phyloP scores from a whole-genome alignment of 208 protist genomes.

The Crithidia thermophila region DNA sequence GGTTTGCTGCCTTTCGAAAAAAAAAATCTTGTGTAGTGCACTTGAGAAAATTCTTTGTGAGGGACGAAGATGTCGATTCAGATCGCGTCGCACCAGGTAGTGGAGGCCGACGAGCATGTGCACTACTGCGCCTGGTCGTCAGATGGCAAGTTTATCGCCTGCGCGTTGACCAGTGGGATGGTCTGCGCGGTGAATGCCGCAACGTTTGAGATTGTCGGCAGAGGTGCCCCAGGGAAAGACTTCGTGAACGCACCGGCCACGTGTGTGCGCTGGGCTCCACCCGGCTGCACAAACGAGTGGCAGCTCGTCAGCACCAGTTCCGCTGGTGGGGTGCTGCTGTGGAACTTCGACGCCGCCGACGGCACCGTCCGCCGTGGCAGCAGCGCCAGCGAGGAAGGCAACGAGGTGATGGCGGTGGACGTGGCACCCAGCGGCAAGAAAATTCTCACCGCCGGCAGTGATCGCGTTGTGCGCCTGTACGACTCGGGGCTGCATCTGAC shows the following conservation, averaged over 20 bases:
- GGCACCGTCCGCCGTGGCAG: constrained; percentile 27
- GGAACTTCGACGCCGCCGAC: constrained; percentile 45
- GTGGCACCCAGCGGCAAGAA: constrained; percentile 46
- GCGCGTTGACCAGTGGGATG: constrained; percentile 56
- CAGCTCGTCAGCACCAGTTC: constrained; percentile 60
- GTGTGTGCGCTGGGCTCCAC: constrained; percentile 57
- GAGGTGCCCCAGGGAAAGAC: constrained; percentile 28
- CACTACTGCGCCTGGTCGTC: constrained; percentile 45
- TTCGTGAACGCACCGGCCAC: constrained; percentile 61
- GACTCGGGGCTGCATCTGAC: constrained; percentile 40
- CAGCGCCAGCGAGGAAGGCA: constrained; percentile 46
- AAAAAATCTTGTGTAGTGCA: too few relatives aligned
- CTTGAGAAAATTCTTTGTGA: not conserved
- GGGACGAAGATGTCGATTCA: constrained; percentile 14
- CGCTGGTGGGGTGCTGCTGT: constrained; percentile 66
- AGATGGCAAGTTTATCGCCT: constrained; percentile 58
- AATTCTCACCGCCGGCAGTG: constrained; percentile 84
- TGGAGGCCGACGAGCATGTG: constrained; percentile 41
- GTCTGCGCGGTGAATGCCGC: constrained; percentile 45
- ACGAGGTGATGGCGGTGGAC: constrained; percentile 77
- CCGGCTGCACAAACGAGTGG: constrained; percentile 16
- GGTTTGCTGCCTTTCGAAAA: not conserved
- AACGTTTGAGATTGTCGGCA: constrained; percentile 25
- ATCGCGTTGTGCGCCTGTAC: constrained; percentile 86
- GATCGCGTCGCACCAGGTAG: constrained; percentile 5